These are phyloP conservation scores for Boletus pseudopeckii DNA, from an alignment of 768 basidiomycete genomes.

Conservation along the genomic window DNA sequence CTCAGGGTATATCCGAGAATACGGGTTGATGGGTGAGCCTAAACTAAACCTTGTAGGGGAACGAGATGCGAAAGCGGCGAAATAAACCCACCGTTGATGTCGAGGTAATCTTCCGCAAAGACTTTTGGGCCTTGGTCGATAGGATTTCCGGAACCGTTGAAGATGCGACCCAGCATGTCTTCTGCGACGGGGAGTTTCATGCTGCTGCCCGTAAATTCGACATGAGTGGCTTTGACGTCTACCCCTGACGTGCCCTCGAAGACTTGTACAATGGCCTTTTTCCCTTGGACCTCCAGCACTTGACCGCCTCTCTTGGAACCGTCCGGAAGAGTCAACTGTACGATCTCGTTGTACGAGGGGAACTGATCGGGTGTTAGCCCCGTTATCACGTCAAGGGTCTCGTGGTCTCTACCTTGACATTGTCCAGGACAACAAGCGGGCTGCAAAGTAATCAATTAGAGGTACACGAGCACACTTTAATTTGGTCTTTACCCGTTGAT, in stretches of 20 bases:
- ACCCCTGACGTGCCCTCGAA: slow-evolving; percentile 98
- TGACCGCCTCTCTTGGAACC: slow-evolving; percentile 94
- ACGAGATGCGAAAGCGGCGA: neutral
- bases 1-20: slow-evolving; percentile 98
- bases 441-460: slow-evolving; percentile 39
- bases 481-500: slow-evolving; percentile 79
- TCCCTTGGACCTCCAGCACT: slow-evolving; percentile 96
- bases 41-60: slow-evolving; percentile 17
- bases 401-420: slow-evolving; percentile 76
- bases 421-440: slow-evolving; percentile 94
- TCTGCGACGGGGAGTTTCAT: slow-evolving; percentile 99
- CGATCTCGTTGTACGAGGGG: slow-evolving; percentile 98
- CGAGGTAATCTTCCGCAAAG: slow-evolving; percentile 98
- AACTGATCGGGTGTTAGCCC: slow-evolving; percentile 52
- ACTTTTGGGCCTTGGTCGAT: slow-evolving; percentile 99
- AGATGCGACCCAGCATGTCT: slow-evolving; percentile 98
- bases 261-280: slow-evolving; percentile 98
- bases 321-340: slow-evolving; percentile 91
- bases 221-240: slow-evolving; percentile 95
- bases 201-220: slow-evolving; percentile 96
- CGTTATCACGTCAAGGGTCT: neutral
- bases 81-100: slow-evolving; percentile 84
- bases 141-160: slow-evolving; percentile 97
- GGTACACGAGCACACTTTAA: neutral
- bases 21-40: slow-evolving; percentile 98